These are phyloP conservation scores for Aspergillus floridensis DNA, from an alignment of 2,329 filamentous ascomycete genomes.

Conservation along the genomic window DNA sequence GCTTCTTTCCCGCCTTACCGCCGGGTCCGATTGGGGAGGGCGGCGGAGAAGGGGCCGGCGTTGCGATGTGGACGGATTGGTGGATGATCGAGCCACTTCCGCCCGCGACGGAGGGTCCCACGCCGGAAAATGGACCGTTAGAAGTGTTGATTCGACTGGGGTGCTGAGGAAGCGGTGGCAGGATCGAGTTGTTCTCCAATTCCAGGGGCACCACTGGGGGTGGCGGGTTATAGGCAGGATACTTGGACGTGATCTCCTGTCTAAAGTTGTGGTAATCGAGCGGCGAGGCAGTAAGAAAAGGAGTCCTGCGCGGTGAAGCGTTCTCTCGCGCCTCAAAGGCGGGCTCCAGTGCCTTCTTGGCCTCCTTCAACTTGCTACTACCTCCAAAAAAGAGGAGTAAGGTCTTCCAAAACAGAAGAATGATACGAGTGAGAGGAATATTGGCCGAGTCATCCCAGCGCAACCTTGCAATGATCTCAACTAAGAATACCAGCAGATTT, in stretches of 20 bases:
- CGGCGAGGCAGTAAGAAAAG: constrained; percentile 87
- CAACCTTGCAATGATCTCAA: constrained; percentile 65
- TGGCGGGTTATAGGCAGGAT: constrained; percentile 91
- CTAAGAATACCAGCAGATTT: constrained; percentile 67
- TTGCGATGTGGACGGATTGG: constrained; percentile 97
- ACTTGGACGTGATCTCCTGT: constrained; percentile 96
- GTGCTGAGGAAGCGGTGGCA: constrained; percentile 79
- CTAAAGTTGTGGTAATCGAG: constrained; percentile 95
- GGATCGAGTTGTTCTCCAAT: constrained; percentile 82
- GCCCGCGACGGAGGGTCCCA: constrained; percentile 47
- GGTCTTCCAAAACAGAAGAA: constrained; percentile 88
- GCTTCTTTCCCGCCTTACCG: constrained; percentile 94
- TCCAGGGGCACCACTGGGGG: constrained; percentile 79
- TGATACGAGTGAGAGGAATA: constrained; percentile 64
- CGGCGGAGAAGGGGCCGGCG: constrained; percentile 90
- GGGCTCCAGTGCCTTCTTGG: constrained; percentile 67
- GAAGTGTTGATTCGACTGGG: constrained; percentile 60
- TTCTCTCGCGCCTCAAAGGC: constrained; percentile 49
- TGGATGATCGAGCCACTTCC: constrained; percentile 73
- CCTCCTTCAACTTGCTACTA: constrained; percentile 65
- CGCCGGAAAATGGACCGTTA: constrained; percentile 60
- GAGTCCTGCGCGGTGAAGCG: constrained; percentile 59
- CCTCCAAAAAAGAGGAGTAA: constrained; percentile 83
- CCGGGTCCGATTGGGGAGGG: constrained; percentile 80
- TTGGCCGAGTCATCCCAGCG: constrained; percentile 64